phyloP scores from a whole-genome alignment of 148 eudicot genomes.

The Polygonum aviculare region DNA sequence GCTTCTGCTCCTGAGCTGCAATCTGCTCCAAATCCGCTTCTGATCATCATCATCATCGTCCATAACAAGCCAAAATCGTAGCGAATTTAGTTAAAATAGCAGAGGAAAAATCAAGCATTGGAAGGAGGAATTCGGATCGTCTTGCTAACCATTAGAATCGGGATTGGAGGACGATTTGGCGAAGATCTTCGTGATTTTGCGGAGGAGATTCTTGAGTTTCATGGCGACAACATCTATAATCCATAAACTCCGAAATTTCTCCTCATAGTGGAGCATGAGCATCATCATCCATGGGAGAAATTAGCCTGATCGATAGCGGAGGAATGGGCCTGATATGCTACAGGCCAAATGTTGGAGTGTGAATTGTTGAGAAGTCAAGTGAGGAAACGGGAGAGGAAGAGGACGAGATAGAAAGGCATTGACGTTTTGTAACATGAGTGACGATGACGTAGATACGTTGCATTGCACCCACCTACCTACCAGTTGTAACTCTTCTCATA shows the following conservation, averaged over 20 bases:
- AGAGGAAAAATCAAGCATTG: not conserved
- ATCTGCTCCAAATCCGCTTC: conserved; percentile 44
- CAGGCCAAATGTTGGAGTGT: not conserved
- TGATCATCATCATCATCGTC: not conserved
- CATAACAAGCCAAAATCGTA: not conserved
- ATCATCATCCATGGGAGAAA: not conserved
- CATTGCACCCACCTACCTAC: too few species aligned
- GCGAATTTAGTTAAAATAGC: not conserved
- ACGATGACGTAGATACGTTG: not conserved
- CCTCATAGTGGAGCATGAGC: not conserved
- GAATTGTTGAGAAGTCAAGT: not conserved
- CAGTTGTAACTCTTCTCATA: too few species aligned
- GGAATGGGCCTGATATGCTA: not conserved
- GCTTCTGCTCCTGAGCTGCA: conserved; percentile 75
- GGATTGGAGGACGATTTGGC: not conserved
- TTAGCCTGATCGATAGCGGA: not conserved
- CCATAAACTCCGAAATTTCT: not conserved
- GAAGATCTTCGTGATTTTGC: not conserved
- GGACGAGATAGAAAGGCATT: not conserved
- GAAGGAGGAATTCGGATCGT: not conserved
- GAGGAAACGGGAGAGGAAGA: too few species aligned
- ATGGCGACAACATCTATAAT: not conserved
- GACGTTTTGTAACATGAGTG: not conserved
- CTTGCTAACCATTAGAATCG: not conserved
- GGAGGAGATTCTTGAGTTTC: conserved; percentile 2